A percentile compares a stretch with the other conserved stretches of the same genome.
Conservation (phyloP, 352 stramenopile genomes). For the Bremia lactucae region DNA sequence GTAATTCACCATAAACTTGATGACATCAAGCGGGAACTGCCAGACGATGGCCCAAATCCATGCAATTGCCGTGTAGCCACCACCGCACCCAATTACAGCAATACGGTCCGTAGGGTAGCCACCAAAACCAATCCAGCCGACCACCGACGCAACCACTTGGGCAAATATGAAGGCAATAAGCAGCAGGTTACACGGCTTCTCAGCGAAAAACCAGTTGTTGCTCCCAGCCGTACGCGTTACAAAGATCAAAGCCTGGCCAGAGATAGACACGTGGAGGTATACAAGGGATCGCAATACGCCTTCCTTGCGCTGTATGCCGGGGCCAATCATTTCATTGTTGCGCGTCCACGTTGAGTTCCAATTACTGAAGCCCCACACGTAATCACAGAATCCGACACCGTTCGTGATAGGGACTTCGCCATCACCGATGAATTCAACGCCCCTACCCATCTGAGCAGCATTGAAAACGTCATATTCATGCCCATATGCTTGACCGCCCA, state of each 20-base stretch:
- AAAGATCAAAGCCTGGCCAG: conserved; percentile 67
- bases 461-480: conserved; percentile 32
- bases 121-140: conserved; percentile 55
- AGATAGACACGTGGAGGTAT: too few species aligned
- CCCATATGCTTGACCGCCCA: conserved; percentile 18
- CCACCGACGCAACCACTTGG: conserved; percentile 48
- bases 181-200: conserved; percentile 53
- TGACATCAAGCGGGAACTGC: too few species aligned
- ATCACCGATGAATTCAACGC: conserved; percentile 46
- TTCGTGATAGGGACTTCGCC: conserved; percentile 54
- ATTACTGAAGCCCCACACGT: too few species aligned
- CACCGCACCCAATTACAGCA: conserved; percentile 52
- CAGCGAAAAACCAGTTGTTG: conserved; percentile 70
- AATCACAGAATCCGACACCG: conserved; percentile 52
- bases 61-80: conserved; percentile 48
- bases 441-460: conserved; percentile 34
- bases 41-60: conserved; percentile 64
- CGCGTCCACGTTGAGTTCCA: too few species aligned
- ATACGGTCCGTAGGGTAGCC: conserved; percentile 57
- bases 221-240: conserved; percentile 57
- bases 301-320: too few species aligned
- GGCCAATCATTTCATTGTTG: too few species aligned
- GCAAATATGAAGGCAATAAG: conserved; percentile 60
- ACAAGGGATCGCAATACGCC: too few species aligned
- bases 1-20: too few species aligned